Base-by-base conservation (phyloP, 352 stramenopile genomes). In the Phytophthora meadii region DNA sequence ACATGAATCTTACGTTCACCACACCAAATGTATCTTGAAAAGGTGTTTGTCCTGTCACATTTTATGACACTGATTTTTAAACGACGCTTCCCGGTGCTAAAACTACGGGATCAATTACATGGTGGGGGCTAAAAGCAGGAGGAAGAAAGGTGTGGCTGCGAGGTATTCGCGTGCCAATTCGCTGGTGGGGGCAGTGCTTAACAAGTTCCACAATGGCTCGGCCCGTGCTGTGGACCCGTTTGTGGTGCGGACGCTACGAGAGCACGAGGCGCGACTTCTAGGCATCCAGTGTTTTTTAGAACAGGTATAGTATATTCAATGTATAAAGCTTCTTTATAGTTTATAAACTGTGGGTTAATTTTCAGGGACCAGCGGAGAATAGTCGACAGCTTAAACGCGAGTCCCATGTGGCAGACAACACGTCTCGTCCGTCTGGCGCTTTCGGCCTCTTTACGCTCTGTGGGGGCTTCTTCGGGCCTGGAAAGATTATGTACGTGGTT, bases 181-280 rank as follows among this genome's bases (percentile, higher is more conserved):
- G 37, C 64, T 91, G 39, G 72, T 93, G 14, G 50, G 74, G 15
- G 78, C 77, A 5, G 55, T 93, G 22, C 69, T 89, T 41, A 91
- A 93, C 72, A 90, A 92, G 50, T 90, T 80, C 58, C 76, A 93
- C 68, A 91, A 92, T 41, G 84, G 84, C 8, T 90, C 81, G 19
- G 62, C 67, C 22, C 77, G 82, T 22, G 79, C 82, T 2, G 79
- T 93, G n/a, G 84, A 92, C 44, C 65, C 77, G 19, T 85, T 87
- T 39, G 84, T 93, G 58, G 77, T 87, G 41, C 72, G 78, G 14
- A 56, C 65, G 14, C 61, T 93, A 0, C 64, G 88, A 41, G 63
- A 82, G 28, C 65, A 88, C 36, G 84, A 93, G 60, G 58, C 76
- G 27, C 61, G 67, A 4, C 66, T 92, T 45, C 71, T 90, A 52